phyloP scores from a whole-genome alignment of 208 protist genomes.

The Trypanosomatidae sp. region DNA sequence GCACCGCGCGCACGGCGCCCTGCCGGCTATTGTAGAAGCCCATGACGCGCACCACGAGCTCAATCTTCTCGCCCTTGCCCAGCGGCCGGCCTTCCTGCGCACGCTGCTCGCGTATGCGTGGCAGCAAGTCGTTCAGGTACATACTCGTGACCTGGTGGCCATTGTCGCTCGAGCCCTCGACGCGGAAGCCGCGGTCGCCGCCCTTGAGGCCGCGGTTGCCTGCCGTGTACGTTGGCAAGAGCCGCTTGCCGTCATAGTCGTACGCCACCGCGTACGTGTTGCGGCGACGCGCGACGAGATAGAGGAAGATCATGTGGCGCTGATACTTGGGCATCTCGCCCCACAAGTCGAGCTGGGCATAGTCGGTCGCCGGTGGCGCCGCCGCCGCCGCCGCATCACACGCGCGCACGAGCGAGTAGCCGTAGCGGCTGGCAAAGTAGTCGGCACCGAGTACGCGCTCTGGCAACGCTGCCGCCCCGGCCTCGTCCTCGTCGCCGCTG shows the following conservation, averaged over 20 bases:
- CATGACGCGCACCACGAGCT: constrained; percentile 84
- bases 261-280: constrained; percentile 86
- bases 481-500: background rate
- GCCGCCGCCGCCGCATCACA: constrained; percentile 1
- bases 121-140: constrained; percentile 77
- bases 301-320: constrained; percentile 73
- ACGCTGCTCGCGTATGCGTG: constrained; percentile 53
- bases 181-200: constrained; percentile 72
- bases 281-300: constrained; percentile 68
- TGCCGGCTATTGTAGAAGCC: constrained; percentile 86
- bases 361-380: constrained; percentile 18
- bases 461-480: constrained; percentile 13
- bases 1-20: constrained; percentile 74
- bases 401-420: constrained; percentile 63
- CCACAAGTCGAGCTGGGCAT: constrained; percentile 77
- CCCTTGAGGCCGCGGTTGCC: constrained; percentile 81
- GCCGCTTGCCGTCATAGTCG: constrained; percentile 67
- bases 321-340: constrained; percentile 85
- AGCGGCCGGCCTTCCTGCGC: constrained; percentile 32
- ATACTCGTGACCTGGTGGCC: constrained; percentile 81
- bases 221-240: constrained; percentile 70
- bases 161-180: constrained; percentile 71
- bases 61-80: constrained; percentile 57
- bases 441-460: constrained; percentile 54
- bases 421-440: constrained; percentile 70